phyloP scores from a whole-genome alignment of 345 rosid species.

The Euphorbia lathyris region DNA sequence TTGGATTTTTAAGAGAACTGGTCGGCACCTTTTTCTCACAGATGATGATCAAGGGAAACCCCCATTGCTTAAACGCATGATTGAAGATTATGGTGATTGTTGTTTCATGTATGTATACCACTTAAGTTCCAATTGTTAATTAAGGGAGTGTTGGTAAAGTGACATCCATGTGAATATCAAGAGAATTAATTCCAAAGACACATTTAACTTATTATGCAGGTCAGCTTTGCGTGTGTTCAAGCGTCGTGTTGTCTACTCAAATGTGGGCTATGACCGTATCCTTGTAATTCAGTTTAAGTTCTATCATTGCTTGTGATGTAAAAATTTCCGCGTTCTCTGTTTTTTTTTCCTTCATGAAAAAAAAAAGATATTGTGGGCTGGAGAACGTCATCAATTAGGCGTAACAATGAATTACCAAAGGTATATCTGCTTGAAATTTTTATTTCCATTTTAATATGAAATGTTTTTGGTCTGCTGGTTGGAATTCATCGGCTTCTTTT shows the following conservation, averaged over 20 bases:
- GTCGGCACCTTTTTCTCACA: constrained; percentile 85
- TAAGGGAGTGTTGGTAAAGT: constrained; percentile 6
- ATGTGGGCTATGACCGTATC: constrained; percentile 91
- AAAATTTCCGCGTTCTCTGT: not conserved
- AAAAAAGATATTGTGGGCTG: constrained; percentile 84
- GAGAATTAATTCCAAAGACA: constrained; percentile 11
- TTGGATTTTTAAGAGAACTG: constrained; percentile 93
- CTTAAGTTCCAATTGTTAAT: constrained; percentile 2
- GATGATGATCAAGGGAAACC: constrained; percentile 83
- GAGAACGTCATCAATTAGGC: constrained; percentile 95
- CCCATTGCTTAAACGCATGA: constrained; percentile 76
- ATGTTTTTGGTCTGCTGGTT: constrained; percentile 1
- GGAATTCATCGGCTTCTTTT: constrained; percentile 13
- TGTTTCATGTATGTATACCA: constrained; percentile 80
- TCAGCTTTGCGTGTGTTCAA: constrained; percentile 75
- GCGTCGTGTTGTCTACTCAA: constrained; percentile 88
- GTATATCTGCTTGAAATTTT: constrained; percentile 25
- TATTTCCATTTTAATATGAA: not conserved
- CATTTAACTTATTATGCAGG: constrained; percentile 44
- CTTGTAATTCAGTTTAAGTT: constrained; percentile 16
- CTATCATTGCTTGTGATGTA: not conserved
- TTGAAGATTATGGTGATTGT: constrained; percentile 57
- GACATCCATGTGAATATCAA: constrained; percentile 8
- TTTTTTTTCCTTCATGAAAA: constrained; percentile 41
- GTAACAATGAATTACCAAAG: constrained; percentile 78